Evolutionary conservation across 495 filamentous ascomycete genomes (phyloP).

Genomic region (Baudoinia panamericana): DNA sequence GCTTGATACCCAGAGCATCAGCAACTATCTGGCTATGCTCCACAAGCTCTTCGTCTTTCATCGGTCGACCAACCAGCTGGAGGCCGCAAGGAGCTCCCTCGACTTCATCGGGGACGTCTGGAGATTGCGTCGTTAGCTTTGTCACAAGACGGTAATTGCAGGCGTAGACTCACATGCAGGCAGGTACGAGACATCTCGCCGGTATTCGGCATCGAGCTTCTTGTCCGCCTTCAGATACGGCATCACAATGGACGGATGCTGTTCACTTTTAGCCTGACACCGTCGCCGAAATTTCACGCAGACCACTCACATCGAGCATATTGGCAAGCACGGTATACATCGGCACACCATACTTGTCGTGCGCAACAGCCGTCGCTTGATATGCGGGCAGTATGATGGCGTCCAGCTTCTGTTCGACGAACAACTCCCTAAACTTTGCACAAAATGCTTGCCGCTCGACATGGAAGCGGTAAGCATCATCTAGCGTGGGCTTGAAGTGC

Average conservation of each 20-base stretch:
- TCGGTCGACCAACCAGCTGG: conserved; percentile 26
- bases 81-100: conserved; percentile 24
- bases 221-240: conserved; percentile 24
- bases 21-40: conserved; percentile 21
- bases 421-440: conserved; percentile 27
- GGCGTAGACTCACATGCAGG: conserved; percentile 21
- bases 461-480: conserved; percentile 26
- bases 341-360: conserved; percentile 37
- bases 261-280: neutral
- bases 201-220: conserved; percentile 21
- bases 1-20: conserved; percentile 2
- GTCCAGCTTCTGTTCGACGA: conserved; percentile 32
- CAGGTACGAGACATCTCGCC: conserved; percentile 8
- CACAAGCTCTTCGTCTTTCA: conserved; percentile 28
- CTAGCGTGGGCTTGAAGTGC: conserved; percentile 21
- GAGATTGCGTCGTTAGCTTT: too few species aligned
- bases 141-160: too few species aligned
- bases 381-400: conserved; percentile 35
- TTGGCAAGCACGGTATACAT: conserved; percentile 40
- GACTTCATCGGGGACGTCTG: conserved; percentile 18
- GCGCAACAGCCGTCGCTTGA: conserved; percentile 35
- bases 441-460: conserved; percentile 20
- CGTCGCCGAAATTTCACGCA: neutral
- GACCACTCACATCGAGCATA: conserved; percentile 39
- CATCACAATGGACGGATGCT: conserved; percentile 26